A percentile compares a stretch with the other conserved stretches of the same genome.
Evolutionary conservation across 2,329 filamentous ascomycete genomes (phyloP).

Genomic region (Calonectria fujianensis): DNA sequence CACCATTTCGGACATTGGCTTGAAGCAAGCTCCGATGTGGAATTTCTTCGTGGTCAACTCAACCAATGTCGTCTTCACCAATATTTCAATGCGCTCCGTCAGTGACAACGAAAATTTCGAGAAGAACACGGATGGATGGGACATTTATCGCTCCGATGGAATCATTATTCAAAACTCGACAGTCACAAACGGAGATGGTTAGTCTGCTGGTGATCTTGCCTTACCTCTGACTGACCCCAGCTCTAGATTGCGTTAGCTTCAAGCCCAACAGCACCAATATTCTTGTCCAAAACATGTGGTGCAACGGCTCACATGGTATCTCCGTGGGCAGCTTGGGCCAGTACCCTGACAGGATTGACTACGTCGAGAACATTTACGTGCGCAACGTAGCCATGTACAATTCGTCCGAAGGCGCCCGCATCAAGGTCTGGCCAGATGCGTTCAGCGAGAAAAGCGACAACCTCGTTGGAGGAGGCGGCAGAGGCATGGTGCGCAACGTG

Average conservation of each 20-base stretch:
- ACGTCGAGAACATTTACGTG: conserved; percentile 79
- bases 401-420: conserved; percentile 78
- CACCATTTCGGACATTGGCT: conserved; percentile 41
- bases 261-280: conserved; percentile 83
- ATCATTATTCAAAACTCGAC: conserved; percentile 80
- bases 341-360: conserved; percentile 76
- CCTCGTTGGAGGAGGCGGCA: conserved; percentile 35
- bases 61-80: conserved; percentile 76
- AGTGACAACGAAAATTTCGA: conserved; percentile 67
- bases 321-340: conserved; percentile 82
- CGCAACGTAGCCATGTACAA: conserved; percentile 75
- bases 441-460: conserved; percentile 33
- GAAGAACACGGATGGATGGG: conserved; percentile 65
- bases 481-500: conserved; percentile 30
- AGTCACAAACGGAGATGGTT: conserved; percentile 77
- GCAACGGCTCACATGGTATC: conserved; percentile 82
- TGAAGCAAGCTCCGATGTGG: conserved; percentile 44
- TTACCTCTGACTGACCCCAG: not conserved
- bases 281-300: conserved; percentile 78
- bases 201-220: not conserved
- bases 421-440: conserved; percentile 81
- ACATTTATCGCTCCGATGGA: conserved; percentile 75
- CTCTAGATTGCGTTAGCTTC: conserved; percentile 79
- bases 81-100: conserved; percentile 75
- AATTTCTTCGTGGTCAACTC: conserved; percentile 78